Evolutionary conservation across 2,329 filamentous ascomycete species (phyloP), one percentile per base, ranked within the genome.

Genomic region (Didymella pomorum): DNA sequence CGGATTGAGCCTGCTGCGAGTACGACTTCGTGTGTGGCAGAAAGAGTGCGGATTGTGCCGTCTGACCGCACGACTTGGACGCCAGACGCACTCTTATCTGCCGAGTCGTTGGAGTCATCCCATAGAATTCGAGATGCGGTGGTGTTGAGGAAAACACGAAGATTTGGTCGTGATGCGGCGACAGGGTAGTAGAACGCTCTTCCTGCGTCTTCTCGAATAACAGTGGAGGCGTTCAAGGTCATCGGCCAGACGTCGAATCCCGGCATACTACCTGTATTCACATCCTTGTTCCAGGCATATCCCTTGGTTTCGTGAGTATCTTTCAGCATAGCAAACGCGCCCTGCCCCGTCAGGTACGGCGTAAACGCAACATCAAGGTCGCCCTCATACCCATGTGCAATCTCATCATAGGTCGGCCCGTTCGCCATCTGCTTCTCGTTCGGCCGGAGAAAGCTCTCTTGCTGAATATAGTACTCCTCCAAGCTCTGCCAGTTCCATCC

Each of bases 181-280:
- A 79, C 66, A 1, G 81, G 80, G 52, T 73, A 81, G 62, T 82
- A 83, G 61, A 81, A 83, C 4, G 80, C 79, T 16, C 80, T 71
- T 4, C 79, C 81, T 33, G 82, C 79, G 68, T 83, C 81, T 55
- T 79, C 76, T 11, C 81, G 76, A 11, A 79, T 69, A 59, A 77
- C 71, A 16, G 70, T 67, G 2, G 69, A 67, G 1, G 68, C 58
- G 56, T 83, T 72, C 16, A 81, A 53, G 1, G 79, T 83, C 62
- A 72, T 74, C 2, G 80, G 79, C 67, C 75, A 81, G 2, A 78
- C 58, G 16, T 71, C 70, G 58, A 79, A 81, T 10, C 81, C 81
- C n/a, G 74, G 62, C 77, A 82, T 77, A 12, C 65, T 54, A 4
- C 82, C 81, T 12, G 71, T 72, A 62, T 82, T 81, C 1, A 76